A percentile compares a stretch with the other conserved stretches of the same genome.
phyloP scores from a whole-genome alignment of 805 yeast genomes.

The Lipomyces sp. region DNA sequence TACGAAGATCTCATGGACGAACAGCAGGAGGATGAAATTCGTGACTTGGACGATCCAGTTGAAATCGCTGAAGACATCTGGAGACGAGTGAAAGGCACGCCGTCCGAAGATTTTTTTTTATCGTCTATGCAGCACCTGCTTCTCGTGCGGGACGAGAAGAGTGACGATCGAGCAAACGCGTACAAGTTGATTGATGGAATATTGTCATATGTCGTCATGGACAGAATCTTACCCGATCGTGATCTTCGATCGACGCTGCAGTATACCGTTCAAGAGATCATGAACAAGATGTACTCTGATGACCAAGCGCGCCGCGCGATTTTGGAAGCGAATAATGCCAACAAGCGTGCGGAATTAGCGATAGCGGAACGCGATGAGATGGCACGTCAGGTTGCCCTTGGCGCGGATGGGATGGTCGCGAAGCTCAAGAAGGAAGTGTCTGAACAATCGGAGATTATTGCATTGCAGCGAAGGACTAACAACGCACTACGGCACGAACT shows the following conservation, averaged over 20 bases:
- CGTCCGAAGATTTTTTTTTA: constrained; percentile 62
- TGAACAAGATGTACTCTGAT: constrained; percentile 78
- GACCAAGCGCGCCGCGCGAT: constrained; percentile 80
- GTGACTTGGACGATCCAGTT: constrained; percentile 72
- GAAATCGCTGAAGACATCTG: constrained; percentile 67
- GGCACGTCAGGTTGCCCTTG: constrained; percentile 68
- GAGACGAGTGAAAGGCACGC: constrained; percentile 60
- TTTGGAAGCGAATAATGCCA: constrained; percentile 58
- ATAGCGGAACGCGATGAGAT: constrained; percentile 65
- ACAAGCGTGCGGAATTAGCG: constrained; percentile 59
- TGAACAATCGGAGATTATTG: constrained; percentile 65
- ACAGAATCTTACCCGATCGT: constrained; percentile 48
- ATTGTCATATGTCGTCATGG: constrained; percentile 63
- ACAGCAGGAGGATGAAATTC: constrained; percentile 52
- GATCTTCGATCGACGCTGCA: constrained; percentile 42
- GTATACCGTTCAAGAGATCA: constrained; percentile 46
- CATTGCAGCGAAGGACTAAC: constrained; percentile 64
- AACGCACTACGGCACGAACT: constrained; percentile 64
- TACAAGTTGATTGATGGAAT: constrained; percentile 68
- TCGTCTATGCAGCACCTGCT: constrained; percentile 71
- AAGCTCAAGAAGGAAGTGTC: constrained; percentile 63
- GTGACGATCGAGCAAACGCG: constrained; percentile 53
- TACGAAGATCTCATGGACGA: constrained; percentile 51
- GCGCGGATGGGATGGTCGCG: constrained; percentile 74
- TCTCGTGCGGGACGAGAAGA: constrained; percentile 50